Base-by-base conservation (phyloP, 345 rosid species). In the Dipteronia dyeriana region DNA sequence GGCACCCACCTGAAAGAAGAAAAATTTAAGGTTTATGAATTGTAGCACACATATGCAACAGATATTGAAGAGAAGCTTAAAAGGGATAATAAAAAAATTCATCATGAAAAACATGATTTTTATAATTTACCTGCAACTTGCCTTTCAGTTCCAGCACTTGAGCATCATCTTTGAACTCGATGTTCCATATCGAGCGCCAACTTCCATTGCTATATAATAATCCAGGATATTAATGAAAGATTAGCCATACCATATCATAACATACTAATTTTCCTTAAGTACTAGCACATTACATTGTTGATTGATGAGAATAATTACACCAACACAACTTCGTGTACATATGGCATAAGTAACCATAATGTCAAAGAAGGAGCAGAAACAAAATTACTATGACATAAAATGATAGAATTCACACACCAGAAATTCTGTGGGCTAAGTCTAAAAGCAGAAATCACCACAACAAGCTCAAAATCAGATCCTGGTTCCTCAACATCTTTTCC, bases 341-440 rank as follows among this genome's bases (percentile, higher is more conserved):
- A 57, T 20, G 20, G 23, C 39, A 11, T 3, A 9, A 74, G 31
- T 43, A 43, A 61, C 26, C 54, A 22, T 31, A 45, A 9, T 17
- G 29, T 29, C 9, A 19, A 70, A 75, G 23, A 19, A 34, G 65
- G 16, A 45, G 39, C 61, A 78, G 39, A 73, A 71, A 23, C 66
- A 69, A 68, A 75, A 29, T 41, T 41, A 41, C 45, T 41, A 10
- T 9, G 45, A 7, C 10, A 41, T 41, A 41, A 41, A 9, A 41
- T 41, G 45, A 41, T 41, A 53, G 34, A 49, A 45, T 70, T 79
- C 60, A 89, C 92, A 12, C 25, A 96, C 98, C 97, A 96, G 85
- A 96, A 96, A 82, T 96, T 96, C 84, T 91, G 94, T 29, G 99
- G 99, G 85, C 97, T 96, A 66, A 85, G 86, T 87, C 83, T 90